Percentiles rank a stretch among this genome's conserved stretches.
These are phyloP conservation scores for Marasmius sp. DNA, from an alignment of 1,284 basidiomycete genomes.

Conservation along the genomic window DNA sequence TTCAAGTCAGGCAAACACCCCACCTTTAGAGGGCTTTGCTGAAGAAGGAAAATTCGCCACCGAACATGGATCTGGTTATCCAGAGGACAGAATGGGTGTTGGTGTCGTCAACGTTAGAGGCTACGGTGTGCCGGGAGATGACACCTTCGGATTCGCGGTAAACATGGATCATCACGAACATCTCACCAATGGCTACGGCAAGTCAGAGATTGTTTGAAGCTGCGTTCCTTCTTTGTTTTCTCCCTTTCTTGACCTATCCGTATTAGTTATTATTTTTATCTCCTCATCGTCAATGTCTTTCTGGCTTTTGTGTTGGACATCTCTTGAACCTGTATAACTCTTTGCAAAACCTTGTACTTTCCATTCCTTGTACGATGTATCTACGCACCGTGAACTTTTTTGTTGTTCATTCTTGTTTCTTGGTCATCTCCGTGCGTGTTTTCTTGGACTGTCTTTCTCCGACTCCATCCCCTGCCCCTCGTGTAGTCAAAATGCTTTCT, in stretches of 20 bases:
- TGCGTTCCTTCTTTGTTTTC: background rate
- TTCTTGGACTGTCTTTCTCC: background rate
- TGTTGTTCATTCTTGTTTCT: background rate
- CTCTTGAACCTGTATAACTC: conserved; percentile 2
- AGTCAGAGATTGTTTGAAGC: conserved; percentile 11
- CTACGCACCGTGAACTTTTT: background rate
- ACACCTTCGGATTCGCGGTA: conserved; percentile 14
- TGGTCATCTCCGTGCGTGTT: background rate
- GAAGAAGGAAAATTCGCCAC: conserved; percentile 19
- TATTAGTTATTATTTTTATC: background rate
- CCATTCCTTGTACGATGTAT: background rate
- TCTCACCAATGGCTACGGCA: conserved; percentile 9
- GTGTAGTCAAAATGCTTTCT: background rate
- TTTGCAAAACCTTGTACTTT: background rate
- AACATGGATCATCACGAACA: conserved; percentile 15
- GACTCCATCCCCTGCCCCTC: background rate
- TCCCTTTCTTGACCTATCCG: background rate
- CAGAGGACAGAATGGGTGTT: conserved; percentile 15
- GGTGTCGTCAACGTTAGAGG: conserved; percentile 8
- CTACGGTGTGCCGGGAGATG: conserved; percentile 10
- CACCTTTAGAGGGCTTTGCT: conserved; percentile 66
- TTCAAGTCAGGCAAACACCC: conserved; percentile 76
- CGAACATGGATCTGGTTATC: conserved; percentile 26
- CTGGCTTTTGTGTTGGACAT: conserved; percentile 7
- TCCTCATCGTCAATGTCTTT: background rate